A percentile compares a stretch with the other conserved stretches of the same genome.
phyloP scores from a whole-genome alignment of 129 eudicot species.

The Saussurea involucrata region DNA sequence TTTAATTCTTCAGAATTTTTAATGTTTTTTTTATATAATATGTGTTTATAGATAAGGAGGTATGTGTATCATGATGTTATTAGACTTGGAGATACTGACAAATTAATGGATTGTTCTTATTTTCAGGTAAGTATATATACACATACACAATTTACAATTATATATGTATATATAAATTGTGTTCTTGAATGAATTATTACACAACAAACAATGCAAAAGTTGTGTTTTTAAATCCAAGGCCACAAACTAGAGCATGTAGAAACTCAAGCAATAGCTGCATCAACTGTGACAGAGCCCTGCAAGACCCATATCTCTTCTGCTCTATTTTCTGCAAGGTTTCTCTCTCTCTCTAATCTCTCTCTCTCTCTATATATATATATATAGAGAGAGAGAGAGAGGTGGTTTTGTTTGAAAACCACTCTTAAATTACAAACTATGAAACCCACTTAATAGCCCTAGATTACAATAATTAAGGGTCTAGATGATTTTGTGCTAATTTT shows the following conservation, averaged over 20 bases:
- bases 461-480: too few species aligned
- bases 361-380: too few species aligned
- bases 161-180: not conserved
- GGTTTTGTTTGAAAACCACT: too few species aligned
- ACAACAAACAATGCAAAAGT: constrained; percentile 75
- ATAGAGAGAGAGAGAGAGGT: too few species aligned
- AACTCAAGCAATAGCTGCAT: constrained; percentile 42
- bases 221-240: constrained; percentile 65
- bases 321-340: constrained; percentile 86
- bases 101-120: constrained; percentile 61
- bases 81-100: constrained; percentile 68
- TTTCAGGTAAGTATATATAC: constrained; percentile 61
- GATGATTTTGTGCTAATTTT: too few species aligned
- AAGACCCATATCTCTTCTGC: constrained; percentile 57
- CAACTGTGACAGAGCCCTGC: constrained; percentile 66
- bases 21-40: too few species aligned
- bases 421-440: too few species aligned
- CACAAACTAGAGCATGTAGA: constrained; percentile 42
- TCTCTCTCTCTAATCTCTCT: too few species aligned
- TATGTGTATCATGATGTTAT: constrained; percentile 83
- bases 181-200: constrained; percentile 24
- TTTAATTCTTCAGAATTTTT: not conserved
- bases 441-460: too few species aligned
- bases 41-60: constrained; percentile 60
- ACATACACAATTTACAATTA: too few species aligned